Evolutionary conservation across 1,139 yeast genomes (phyloP), one percentile per base, ranked within the genome.

Genomic region (Yamadazyma songkhlaensis): DNA sequence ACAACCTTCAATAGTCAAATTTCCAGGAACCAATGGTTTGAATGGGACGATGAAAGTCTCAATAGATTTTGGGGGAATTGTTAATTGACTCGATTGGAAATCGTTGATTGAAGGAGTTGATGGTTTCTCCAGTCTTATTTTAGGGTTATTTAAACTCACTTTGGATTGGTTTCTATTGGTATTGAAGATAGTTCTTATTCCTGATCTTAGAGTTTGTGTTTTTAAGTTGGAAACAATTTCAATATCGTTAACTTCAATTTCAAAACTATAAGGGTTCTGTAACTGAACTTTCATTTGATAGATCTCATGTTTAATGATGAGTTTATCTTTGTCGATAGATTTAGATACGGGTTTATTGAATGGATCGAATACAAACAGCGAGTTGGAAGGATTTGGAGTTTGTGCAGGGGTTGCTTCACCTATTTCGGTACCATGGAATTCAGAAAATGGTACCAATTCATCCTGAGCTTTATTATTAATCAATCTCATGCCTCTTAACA

Each of bases 201-300:
- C 48, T 9, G 32, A 17, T 25, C 45, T 49, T 6, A 65, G 36
- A 2, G 72, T 66, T 35, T 64, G 61, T 2, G 67, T 56, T 17
- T 52, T 37, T 6, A 54, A 55, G 4, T 41, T 52, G 1, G 75
- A 57, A 0, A 63, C 64, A 3, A 82, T 59, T 29, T 62, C 57
- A 2, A 87, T 55, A 34, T 78, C 79, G 25, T 67, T 65, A 3
- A 92, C 63, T 32, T 79, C 83, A 9, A 90, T 60, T 35, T 83
- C 88, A 57, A 87, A 88, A 9, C 79, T 76, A 60, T 80, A 88
- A 2, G 96, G 96, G 53, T 92, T 92, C 51, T 85, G 92, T 8
- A 92, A 52, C 2, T 71, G 65, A 1, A 87, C 64, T 13, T 67
- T 59, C 23, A 84, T 60, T 45, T 74, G 79, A 24, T 73, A 72